Evolutionary conservation across 176 grass and related monocot genomes (phyloP).

Genomic region (Cenchrus americanus): DNA sequence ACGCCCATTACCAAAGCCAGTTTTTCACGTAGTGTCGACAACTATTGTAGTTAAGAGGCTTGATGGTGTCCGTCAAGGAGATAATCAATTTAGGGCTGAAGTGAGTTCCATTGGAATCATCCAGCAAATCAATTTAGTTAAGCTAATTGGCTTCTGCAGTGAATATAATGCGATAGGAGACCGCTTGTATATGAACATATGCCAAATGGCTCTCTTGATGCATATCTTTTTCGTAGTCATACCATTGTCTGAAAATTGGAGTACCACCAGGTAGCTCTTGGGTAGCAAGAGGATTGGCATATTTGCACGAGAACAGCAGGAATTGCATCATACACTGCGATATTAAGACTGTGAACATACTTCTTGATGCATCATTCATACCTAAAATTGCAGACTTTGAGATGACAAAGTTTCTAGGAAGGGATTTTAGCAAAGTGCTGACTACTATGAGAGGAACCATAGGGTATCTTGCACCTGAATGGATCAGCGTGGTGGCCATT

Average conservation of each 20-base stretch:
- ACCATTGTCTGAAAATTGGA: slow-evolving; percentile 33
- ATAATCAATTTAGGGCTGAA: slow-evolving; percentile 57
- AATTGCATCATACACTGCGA: slow-evolving; percentile 52
- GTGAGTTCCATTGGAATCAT: slow-evolving; percentile 58
- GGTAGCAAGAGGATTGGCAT: slow-evolving; percentile 41
- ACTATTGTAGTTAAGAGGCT: too few species aligned
- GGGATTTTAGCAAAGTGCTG: too few species aligned
- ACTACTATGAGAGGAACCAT: too few species aligned
- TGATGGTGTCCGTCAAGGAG: slow-evolving; percentile 22
- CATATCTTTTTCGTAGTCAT: slow-evolving; percentile 34
- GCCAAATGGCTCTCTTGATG: slow-evolving; percentile 52
- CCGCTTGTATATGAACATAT: slow-evolving; percentile 33
- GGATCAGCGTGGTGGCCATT: too few species aligned
- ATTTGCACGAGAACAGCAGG: slow-evolving; percentile 40
- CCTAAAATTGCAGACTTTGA: slow-evolving; percentile 40
- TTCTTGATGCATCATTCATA: slow-evolving; percentile 23
- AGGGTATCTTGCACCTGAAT: too few species aligned
- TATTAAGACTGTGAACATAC: slow-evolving; percentile 30
- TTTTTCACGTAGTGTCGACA: too few species aligned
- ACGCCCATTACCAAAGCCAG: too few species aligned
- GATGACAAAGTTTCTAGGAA: too few species aligned
- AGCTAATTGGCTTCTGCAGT: slow-evolving; percentile 51
- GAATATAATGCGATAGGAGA: neutral
- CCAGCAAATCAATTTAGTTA: slow-evolving; percentile 55
- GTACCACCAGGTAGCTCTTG: slow-evolving; percentile 15